These are phyloP conservation scores for Endothia cerciana DNA, from an alignment of 2,329 filamentous ascomycete species.

Conservation along the genomic window DNA sequence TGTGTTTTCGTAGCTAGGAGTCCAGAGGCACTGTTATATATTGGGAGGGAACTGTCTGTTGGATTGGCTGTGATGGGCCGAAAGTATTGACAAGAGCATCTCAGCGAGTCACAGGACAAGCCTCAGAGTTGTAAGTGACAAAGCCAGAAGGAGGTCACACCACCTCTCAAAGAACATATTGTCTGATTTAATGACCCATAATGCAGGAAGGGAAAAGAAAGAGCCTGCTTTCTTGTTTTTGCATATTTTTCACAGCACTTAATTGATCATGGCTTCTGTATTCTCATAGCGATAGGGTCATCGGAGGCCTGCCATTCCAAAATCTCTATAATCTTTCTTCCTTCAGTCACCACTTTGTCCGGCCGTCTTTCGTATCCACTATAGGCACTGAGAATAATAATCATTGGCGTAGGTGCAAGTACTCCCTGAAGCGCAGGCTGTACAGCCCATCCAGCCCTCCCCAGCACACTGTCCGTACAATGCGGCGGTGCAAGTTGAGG, in stretches of 20 bases:
- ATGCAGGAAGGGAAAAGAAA: background rate
- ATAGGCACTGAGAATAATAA: conserved; percentile 27
- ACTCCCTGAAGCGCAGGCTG: conserved; percentile 15
- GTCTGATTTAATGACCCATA: background rate
- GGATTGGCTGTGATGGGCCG: background rate
- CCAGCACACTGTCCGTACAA: conserved; percentile 25
- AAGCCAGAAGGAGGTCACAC: background rate
- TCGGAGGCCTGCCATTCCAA: background rate
- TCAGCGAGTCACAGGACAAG: background rate
- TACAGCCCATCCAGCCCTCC: conserved; percentile 21
- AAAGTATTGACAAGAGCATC: background rate
- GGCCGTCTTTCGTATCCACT: background rate
- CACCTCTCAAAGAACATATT: background rate
- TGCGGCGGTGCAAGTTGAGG: conserved; percentile 19
- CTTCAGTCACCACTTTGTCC: background rate
- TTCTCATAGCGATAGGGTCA: too few relatives aligned
- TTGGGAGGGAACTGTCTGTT: background rate
- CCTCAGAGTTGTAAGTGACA: background rate
- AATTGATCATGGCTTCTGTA: background rate
- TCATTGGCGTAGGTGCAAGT: conserved; percentile 25
- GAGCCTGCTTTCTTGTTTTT: background rate
- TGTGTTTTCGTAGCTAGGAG: background rate
- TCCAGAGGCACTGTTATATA: background rate
- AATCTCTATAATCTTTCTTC: background rate
- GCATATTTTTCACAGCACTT: background rate